Evolutionary conservation across 1,284 basidiomycete genomes (phyloP).

Genomic region (Hymenochaete sp.): DNA sequence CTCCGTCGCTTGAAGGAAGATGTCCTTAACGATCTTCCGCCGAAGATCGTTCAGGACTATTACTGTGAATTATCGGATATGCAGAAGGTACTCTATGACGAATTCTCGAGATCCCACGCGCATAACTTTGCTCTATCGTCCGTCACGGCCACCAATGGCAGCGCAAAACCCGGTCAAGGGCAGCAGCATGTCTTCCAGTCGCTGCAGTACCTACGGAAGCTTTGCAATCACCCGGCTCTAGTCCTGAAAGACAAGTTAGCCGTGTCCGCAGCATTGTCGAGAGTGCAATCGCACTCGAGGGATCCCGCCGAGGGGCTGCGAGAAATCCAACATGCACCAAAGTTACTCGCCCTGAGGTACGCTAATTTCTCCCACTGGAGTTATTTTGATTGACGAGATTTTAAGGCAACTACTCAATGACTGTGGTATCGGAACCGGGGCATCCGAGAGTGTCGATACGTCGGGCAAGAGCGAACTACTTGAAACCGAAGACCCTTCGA

Average conservation of each 20-base stretch:
- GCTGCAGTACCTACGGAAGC: slow-evolving; percentile 92
- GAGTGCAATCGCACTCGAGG: slow-evolving; percentile 33
- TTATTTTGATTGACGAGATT: slow-evolving; percentile 1
- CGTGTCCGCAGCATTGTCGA: slow-evolving; percentile 55
- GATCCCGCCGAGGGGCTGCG: slow-evolving; percentile 40
- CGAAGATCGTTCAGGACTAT: slow-evolving; percentile 99
- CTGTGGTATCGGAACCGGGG: slow-evolving; percentile 80
- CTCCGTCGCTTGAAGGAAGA: slow-evolving; percentile 96
- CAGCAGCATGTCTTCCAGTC: slow-evolving; percentile 94
- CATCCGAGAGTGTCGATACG: slow-evolving; percentile 35
- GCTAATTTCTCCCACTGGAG: slow-evolving; percentile 24
- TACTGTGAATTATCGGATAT: slow-evolving; percentile 95
- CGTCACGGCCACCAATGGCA: slow-evolving; percentile 34
- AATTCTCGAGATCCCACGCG: slow-evolving; percentile 80
- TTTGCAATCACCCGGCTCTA: slow-evolving; percentile 95
- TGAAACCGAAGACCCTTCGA: slow-evolving; percentile 48
- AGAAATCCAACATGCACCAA: slow-evolving; percentile 90
- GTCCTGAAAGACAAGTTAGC: slow-evolving; percentile 68
- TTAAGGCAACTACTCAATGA: slow-evolving; percentile 85
- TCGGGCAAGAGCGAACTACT: slow-evolving; percentile 53
- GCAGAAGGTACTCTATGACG: slow-evolving; percentile 90
- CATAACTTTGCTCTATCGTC: slow-evolving; percentile 56
- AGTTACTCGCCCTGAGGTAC: slow-evolving; percentile 83
- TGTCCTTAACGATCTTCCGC: slow-evolving; percentile 91
- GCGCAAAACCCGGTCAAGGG: slow-evolving; percentile 33